A percentile compares a stretch with the other conserved stretches of the same genome.
These are phyloP conservation scores for Malus orientalis DNA, from an alignment of 306 rosid genomes.

Conservation along the genomic window DNA sequence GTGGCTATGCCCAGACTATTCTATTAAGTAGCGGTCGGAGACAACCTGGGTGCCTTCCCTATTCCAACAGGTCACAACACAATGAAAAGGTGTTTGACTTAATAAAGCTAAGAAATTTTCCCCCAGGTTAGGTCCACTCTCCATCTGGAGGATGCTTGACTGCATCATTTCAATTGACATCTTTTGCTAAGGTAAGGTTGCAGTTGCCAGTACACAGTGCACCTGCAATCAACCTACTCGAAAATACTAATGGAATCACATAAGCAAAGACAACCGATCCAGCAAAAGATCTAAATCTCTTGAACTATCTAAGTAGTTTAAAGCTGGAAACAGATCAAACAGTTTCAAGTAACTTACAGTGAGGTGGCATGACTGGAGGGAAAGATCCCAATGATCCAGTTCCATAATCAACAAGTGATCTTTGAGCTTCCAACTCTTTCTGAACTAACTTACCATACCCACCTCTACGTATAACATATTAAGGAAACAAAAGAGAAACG, in stretches of 20 bases:
- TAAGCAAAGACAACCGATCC: neutral
- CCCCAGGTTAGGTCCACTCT: neutral
- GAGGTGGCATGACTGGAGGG: conserved; percentile 59
- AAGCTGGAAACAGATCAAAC: conserved; percentile 18
- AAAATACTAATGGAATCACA: neutral
- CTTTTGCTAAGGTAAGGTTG: neutral
- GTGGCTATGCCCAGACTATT: neutral
- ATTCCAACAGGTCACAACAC: neutral
- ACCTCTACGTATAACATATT: conserved; percentile 73
- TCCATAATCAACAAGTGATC: conserved; percentile 96
- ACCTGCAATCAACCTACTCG: neutral
- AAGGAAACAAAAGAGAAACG: conserved; percentile 36
- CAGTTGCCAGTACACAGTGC: neutral
- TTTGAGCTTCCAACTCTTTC: conserved; percentile 86
- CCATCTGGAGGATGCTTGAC: neutral
- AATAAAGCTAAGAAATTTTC: neutral
- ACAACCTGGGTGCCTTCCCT: neutral
- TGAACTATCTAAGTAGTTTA: neutral
- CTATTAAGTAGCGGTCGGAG: neutral
- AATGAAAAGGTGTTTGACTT: neutral
- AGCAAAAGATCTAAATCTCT: neutral
- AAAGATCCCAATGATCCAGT: conserved; percentile 84
- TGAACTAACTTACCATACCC: conserved; percentile 94
- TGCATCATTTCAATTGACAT: neutral
- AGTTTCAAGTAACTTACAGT: conserved; percentile 49